Conservation (phyloP, 2,329 filamentous ascomycete species). For the Diaporthe ampelina region DNA sequence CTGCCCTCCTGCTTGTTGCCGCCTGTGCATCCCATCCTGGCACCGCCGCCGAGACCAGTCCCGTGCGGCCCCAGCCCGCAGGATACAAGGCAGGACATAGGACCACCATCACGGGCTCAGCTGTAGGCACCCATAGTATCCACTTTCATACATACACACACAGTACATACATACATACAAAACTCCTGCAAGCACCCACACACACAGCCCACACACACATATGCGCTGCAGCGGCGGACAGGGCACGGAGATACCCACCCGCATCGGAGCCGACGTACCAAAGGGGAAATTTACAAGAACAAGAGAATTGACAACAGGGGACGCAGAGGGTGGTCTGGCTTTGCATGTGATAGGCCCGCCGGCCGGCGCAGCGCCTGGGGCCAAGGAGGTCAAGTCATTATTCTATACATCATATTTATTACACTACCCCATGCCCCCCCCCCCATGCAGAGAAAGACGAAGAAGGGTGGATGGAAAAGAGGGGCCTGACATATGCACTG, state of each 20-base stretch:
- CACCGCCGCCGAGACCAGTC: not conserved
- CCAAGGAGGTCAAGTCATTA: not conserved
- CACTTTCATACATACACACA: constrained; percentile 23
- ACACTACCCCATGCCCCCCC: not conserved
- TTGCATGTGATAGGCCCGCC: constrained; percentile 18
- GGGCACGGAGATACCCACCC: constrained; percentile 24
- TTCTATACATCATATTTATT: constrained; percentile 8
- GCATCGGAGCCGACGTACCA: constrained; percentile 24
- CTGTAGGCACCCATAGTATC: constrained; percentile 18
- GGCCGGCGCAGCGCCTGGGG: not conserved
- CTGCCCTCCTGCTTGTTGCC: constrained; percentile 7
- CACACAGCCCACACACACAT: constrained; percentile 3
- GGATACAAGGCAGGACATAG: constrained; percentile 35
- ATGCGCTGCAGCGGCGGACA: constrained; percentile 12
- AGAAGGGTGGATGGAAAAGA: not conserved
- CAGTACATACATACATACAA: not conserved
- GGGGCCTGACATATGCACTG: constrained; percentile 25
- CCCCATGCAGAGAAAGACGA: constrained; percentile 6
- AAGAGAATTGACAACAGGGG: not conserved
- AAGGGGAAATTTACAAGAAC: constrained; percentile 21
- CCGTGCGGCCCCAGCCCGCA: not conserved
- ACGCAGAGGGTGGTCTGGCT: not conserved
- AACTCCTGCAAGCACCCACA: constrained; percentile 1
- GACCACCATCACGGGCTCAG: constrained; percentile 22
- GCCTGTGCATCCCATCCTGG: constrained; percentile 14